Conservation (phyloP, 176 grass and related monocot species). For the Tillandsia leiboldiana region DNA sequence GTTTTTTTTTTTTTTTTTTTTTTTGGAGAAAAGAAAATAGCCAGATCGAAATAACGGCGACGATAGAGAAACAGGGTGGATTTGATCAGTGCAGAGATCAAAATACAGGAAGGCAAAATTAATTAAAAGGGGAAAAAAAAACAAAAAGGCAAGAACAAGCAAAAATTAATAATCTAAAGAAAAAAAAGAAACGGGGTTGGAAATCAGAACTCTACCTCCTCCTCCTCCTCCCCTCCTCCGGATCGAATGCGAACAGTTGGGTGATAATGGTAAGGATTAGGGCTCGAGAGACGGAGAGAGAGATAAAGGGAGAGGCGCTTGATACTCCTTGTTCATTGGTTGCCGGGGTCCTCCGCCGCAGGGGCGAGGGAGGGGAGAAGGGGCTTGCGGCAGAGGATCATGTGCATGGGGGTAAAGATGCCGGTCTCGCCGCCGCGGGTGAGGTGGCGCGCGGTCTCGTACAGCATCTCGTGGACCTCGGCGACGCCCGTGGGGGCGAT, state of each 20-base stretch:
- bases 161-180: slow-evolving; percentile 25
- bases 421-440: slow-evolving; percentile 72
- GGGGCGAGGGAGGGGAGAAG: background rate
- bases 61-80: slow-evolving; percentile 15
- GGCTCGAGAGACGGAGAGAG: slow-evolving; percentile 3
- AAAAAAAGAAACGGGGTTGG: slow-evolving; percentile 24
- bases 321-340: slow-evolving; percentile 33
- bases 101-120: slow-evolving; percentile 27
- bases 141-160: slow-evolving; percentile 10
- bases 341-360: slow-evolving; percentile 9
- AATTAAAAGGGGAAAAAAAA: slow-evolving; percentile 22
- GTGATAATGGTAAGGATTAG: no score
- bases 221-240: background rate
- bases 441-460: slow-evolving; percentile 85
- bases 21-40: slow-evolving; percentile 7
- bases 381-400: slow-evolving; percentile 96
- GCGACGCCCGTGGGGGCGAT: slow-evolving; percentile 81
- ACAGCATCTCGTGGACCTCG: slow-evolving; percentile 98
- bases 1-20: no score
- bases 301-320: slow-evolving; percentile 3
- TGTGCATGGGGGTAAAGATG: slow-evolving; percentile 97
- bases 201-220: slow-evolving; percentile 16
- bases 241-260: no score
- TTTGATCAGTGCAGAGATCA: slow-evolving; percentile 10
- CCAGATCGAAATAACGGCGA: slow-evolving; percentile 22